Evolutionary conservation across 192 early-diverging fungal species (phyloP), one percentile per base, ranked within the genome.

Genomic region (Gorgonomyces haynaldii): DNA sequence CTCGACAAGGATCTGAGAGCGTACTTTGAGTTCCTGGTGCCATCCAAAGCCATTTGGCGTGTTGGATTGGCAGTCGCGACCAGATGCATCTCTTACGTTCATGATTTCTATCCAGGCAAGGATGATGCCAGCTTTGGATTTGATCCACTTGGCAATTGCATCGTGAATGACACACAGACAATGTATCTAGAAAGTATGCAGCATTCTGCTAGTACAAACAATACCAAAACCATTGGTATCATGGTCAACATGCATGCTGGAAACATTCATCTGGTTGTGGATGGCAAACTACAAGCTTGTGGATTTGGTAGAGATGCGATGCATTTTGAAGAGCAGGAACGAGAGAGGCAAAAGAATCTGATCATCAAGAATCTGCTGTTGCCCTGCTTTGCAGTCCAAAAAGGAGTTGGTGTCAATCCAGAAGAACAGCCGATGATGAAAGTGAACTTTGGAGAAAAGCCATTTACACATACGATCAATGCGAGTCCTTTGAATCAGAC

Each of bases 391-490:
- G 60, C 71, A 3, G 42, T 69, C 31, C 40, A 39, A 57, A 57
- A 58, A 34, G 10, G 24, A 40, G 3, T n/a, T 26, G 13, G 5
- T 16, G 40, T 46, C 21, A 39, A 52, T 54, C 25, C 23, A 17
- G 16, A 53, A 22, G 59, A 64, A 29, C 10, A 42, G 25, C 42
- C 61, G 3, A 50, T 56, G 25, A 36, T 75, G 9, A 37, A 49
- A n/a, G 56, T 58, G 37, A 75, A 75, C 45, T 75, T 75, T 52
- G 72, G 72, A 24, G 42, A 50, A 31, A 46, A 44, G n/a, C 52
- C 65, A 10, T 75, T 75, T 38, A 12, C 34, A 13, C 37, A 34
- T 37, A 9, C 37, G 20, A 36, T 69, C 9, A 34, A 57, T 26
- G 57, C 62, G 2, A 27, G 35, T n/a, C 32, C 66, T 3, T 58